phyloP scores from a whole-genome alignment of 129 eudicot species.

The Tanacetum coccineum region DNA sequence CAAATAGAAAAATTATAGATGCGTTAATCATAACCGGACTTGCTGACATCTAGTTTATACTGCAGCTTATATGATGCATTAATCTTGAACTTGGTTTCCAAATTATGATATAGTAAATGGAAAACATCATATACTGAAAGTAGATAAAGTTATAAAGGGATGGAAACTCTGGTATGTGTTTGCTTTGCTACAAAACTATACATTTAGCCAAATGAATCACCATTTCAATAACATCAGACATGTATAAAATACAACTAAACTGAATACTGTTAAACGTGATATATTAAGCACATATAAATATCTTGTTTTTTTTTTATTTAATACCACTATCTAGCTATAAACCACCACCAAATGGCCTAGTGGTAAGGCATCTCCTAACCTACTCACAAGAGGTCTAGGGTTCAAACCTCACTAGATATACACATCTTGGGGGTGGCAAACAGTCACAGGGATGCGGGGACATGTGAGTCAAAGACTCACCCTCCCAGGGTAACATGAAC shows the following conservation, averaged over 20 bases:
- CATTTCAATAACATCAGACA: not conserved
- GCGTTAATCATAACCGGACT: not conserved
- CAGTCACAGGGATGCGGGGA: no score
- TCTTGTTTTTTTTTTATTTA: no score
- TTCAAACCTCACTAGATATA: no score
- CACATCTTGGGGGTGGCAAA: no score
- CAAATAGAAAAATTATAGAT: not conserved
- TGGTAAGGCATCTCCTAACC: no score
- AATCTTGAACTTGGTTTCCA: constrained; percentile 3
- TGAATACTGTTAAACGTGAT: no score
- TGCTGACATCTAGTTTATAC: not conserved
- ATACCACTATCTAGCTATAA: no score
- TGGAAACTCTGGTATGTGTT: not conserved
- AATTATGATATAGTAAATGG: not conserved
- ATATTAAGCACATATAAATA: no score
- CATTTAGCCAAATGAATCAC: not conserved
- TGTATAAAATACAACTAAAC: not conserved
- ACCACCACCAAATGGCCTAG: no score
- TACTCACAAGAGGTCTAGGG: no score
- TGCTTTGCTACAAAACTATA: not conserved
- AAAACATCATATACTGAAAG: not conserved
- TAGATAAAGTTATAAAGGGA: not conserved
- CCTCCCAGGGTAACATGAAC: no score
- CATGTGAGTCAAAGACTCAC: no score
- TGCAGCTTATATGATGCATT: not conserved